Evolutionary conservation across 2,329 filamentous ascomycete species (phyloP).

Genomic region (Byssoonygena ceratinophila): DNA sequence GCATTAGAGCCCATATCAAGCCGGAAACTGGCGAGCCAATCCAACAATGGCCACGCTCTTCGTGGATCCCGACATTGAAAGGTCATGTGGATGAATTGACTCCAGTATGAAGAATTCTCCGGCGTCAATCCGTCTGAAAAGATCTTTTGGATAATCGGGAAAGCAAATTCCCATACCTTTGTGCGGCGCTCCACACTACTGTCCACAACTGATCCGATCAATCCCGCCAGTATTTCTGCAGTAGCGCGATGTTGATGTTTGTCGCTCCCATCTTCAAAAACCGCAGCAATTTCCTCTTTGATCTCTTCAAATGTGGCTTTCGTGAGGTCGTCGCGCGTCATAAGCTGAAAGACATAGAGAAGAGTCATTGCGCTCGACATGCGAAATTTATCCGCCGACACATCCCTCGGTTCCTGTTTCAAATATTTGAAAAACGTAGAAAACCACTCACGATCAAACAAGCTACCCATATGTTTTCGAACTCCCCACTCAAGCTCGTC

Average conservation of each 20-base stretch:
- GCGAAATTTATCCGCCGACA: constrained; percentile 71
- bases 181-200: constrained; percentile 62
- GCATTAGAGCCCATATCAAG: constrained; percentile 92
- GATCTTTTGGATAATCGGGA: constrained; percentile 74
- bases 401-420: constrained; percentile 88
- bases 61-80: constrained; percentile 83
- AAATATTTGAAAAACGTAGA: constrained; percentile 79
- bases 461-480: constrained; percentile 66
- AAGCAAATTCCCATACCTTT: constrained; percentile 76
- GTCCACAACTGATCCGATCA: constrained; percentile 72
- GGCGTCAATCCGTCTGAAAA: constrained; percentile 88
- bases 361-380: constrained; percentile 80
- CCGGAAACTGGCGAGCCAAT: constrained; percentile 71
- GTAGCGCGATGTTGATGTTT: constrained; percentile 97
- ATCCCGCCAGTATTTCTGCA: constrained; percentile 78
- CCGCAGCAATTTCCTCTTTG: constrained; percentile 62
- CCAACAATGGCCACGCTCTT: constrained; percentile 72
- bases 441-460: constrained; percentile 78
- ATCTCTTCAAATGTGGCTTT: constrained; percentile 75
- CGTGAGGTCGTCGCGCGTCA: constrained; percentile 64
- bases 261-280: constrained; percentile 87
- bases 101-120: constrained; percentile 91
- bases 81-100: constrained; percentile 80
- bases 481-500: constrained; percentile 68
- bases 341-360: constrained; percentile 80